Percentiles rank a stretch among this genome's conserved stretches.
These are phyloP conservation scores for Cladosporium sp. DNA, from an alignment of 2,329 filamentous ascomycete species.

Conservation along the genomic window DNA sequence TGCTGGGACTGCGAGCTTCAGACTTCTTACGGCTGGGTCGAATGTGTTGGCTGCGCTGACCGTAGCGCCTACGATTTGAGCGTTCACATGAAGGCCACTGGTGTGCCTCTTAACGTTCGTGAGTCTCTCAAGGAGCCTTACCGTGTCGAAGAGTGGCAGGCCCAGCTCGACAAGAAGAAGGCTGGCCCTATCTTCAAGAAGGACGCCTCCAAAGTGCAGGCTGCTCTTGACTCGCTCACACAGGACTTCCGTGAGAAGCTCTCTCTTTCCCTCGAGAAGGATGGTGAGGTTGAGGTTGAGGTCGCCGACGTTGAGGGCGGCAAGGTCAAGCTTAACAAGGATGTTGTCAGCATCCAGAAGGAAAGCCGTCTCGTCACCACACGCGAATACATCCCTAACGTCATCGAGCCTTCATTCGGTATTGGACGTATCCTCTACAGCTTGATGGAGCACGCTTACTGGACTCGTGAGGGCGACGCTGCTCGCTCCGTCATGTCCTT, in stretches of 20 bases:
- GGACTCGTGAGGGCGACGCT: conserved; percentile 82
- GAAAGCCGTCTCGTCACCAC: conserved; percentile 78
- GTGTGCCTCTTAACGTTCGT: conserved; percentile 79
- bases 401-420: conserved; percentile 90
- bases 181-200: conserved; percentile 96
- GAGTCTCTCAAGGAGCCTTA: conserved; percentile 77
- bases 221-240: conserved; percentile 70
- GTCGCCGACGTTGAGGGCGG: conserved; percentile 67
- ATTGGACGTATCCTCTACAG: conserved; percentile 93
- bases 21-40: conserved; percentile 94
- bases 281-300: conserved; percentile 74
- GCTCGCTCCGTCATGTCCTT: conserved; percentile 80
- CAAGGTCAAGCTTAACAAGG: conserved; percentile 75
- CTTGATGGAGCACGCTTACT: conserved; percentile 92
- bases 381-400: conserved; percentile 87
- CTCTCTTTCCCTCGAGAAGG: conserved; percentile 68
- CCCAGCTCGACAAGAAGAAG: conserved; percentile 91
- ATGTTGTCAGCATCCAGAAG: conserved; percentile 81
- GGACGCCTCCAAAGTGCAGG: conserved; percentile 82
- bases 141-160: conserved; percentile 80
- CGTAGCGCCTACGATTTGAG: conserved; percentile 91
- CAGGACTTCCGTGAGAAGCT: conserved; percentile 82
- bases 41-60: conserved; percentile 96
- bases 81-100: conserved; percentile 91
- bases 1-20: conserved; percentile 97